A percentile compares a stretch with the other conserved stretches of the same genome.
phyloP scores from a whole-genome alignment of 2,329 filamentous ascomycete species.

The Xylaria hypoxylon region DNA sequence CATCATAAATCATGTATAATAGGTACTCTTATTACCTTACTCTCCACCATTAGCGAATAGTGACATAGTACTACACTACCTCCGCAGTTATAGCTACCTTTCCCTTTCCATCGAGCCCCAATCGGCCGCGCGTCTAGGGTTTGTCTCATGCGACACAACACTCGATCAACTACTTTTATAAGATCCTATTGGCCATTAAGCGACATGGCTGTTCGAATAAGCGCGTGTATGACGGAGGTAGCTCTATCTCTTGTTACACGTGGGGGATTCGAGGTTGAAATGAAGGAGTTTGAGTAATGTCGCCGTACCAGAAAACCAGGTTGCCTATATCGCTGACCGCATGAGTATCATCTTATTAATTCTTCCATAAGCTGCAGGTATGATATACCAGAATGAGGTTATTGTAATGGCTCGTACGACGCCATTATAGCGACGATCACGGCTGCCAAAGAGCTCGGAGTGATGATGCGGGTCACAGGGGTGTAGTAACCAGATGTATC shows the following conservation, averaged over 20 bases:
- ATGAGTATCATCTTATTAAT: background rate
- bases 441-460: background rate
- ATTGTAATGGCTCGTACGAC: background rate
- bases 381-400: background rate
- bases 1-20: background rate
- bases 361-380: background rate
- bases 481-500: background rate
- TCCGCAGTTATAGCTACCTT: background rate
- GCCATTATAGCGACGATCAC: background rate
- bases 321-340: background rate
- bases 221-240: background rate
- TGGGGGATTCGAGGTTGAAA: background rate
- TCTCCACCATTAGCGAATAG: background rate
- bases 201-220: background rate
- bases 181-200: background rate
- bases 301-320: no score
- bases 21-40: background rate
- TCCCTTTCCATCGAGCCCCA: background rate
- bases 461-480: slow-evolving; percentile 12
- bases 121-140: background rate
- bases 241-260: background rate
- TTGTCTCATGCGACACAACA: background rate
- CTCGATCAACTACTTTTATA: background rate
- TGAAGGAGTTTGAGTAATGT: background rate
- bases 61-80: background rate